A percentile compares a stretch with the other conserved stretches of the same genome.
phyloP scores from a whole-genome alignment of 139 green algal genomes.

The Chlorella ohadii region DNA sequence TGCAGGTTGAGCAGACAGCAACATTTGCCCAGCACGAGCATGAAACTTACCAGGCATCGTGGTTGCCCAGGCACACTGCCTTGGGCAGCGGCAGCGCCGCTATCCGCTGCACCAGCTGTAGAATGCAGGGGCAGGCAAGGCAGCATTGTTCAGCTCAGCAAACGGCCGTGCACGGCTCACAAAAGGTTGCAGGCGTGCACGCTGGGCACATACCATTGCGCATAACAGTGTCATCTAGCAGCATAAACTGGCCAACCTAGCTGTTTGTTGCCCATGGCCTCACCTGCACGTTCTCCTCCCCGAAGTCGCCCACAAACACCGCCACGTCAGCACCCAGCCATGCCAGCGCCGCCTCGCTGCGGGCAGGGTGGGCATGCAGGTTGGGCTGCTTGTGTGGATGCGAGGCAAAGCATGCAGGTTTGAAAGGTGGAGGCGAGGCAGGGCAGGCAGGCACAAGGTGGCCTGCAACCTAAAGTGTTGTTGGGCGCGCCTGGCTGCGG shows the following conservation, averaged over 20 bases:
- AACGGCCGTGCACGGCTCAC: no score
- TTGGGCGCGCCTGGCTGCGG: no score
- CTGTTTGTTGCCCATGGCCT: no score
- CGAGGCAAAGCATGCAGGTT: no score
- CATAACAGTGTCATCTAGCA: no score
- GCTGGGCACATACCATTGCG: no score
- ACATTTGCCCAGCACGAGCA: not conserved
- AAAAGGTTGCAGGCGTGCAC: no score
- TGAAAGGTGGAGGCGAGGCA: not conserved
- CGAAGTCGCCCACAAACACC: constrained; percentile 78
- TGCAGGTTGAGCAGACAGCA: not conserved
- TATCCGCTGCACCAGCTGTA: constrained; percentile 55
- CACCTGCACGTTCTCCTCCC: constrained; percentile 64
- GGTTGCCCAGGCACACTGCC: constrained; percentile 72
- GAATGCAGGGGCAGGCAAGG: no score
- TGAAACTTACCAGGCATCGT: constrained; percentile 62
- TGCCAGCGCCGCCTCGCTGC: constrained; percentile 55
- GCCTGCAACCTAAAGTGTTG: not conserved
- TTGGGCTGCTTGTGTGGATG: no score
- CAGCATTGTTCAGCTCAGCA: no score
- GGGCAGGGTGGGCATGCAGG: not conserved
- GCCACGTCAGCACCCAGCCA: constrained; percentile 57
- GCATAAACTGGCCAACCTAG: no score
- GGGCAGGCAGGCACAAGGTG: not conserved
- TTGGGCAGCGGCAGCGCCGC: constrained; percentile 48